These are phyloP conservation scores for Dryas alaskensis DNA, from an alignment of 306 rosid species.

Conservation along the genomic window DNA sequence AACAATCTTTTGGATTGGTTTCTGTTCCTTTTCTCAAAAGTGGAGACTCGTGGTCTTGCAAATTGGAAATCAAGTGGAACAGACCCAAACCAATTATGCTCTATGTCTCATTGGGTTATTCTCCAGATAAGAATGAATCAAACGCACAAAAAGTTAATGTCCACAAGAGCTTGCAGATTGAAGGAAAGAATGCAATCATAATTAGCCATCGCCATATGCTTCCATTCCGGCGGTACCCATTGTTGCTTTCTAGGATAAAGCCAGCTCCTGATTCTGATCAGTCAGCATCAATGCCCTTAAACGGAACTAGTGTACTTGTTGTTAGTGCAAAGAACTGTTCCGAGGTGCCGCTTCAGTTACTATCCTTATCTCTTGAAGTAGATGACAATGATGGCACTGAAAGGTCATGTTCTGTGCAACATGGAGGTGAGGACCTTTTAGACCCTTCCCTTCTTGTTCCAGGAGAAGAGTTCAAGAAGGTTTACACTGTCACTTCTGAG, in stretches of 20 bases:
- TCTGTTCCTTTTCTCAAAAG: constrained; percentile 74
- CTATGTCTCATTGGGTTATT: constrained; percentile 77
- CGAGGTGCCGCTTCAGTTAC: constrained; percentile 63
- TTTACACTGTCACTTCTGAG: constrained; percentile 55
- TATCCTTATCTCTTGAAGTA: constrained; percentile 55
- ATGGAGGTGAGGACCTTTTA: constrained; percentile 45
- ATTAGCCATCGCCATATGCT: constrained; percentile 61
- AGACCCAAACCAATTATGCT: constrained; percentile 91
- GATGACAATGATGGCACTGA: constrained; percentile 44
- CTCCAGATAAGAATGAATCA: constrained; percentile 45
- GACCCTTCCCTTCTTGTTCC: constrained; percentile 60
- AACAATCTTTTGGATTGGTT: constrained; percentile 80
- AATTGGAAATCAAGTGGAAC: constrained; percentile 91
- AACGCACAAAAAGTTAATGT: constrained; percentile 66
- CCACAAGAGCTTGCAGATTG: constrained; percentile 90
- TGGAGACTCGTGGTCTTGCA: constrained; percentile 89
- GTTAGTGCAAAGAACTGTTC: constrained; percentile 70
- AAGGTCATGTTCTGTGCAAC: constrained; percentile 52
- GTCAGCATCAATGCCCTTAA: constrained; percentile 56
- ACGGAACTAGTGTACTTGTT: constrained; percentile 58
- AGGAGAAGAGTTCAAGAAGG: constrained; percentile 89
- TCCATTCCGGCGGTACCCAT: constrained; percentile 76
- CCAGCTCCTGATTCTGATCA: constrained; percentile 53
- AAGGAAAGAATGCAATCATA: constrained; percentile 68
- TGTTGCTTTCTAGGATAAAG: constrained; percentile 69